These are phyloP conservation scores for Penicillium turbatum DNA, from an alignment of 495 filamentous ascomycete species.

Conservation along the genomic window DNA sequence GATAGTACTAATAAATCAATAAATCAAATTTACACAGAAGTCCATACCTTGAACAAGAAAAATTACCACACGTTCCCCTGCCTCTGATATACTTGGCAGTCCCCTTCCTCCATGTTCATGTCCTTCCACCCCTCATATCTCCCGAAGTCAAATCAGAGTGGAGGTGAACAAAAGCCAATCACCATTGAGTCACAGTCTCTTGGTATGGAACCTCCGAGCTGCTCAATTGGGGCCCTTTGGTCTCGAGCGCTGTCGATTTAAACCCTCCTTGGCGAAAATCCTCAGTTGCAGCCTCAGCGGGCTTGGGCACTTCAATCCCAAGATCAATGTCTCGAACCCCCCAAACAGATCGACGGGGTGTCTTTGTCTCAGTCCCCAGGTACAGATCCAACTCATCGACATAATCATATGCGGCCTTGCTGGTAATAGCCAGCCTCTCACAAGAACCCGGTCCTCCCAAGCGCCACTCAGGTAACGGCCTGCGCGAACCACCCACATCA, in stretches of 20 bases:
- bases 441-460: constrained; percentile 21
- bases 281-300: neutral
- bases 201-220: neutral
- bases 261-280: neutral
- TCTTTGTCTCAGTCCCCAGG: constrained; percentile 14
- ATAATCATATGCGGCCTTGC: constrained; percentile 18
- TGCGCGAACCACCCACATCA: constrained; percentile 5
- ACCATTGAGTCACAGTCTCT: neutral
- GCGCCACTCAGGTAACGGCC: constrained; percentile 17
- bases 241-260: neutral
- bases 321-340: neutral
- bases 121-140: no score
- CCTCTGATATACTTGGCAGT: no score
- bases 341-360: constrained; percentile 5
- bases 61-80: no score
- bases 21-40: no score
- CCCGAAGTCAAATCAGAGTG: no score
- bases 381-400: constrained; percentile 18
- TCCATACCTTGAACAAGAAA: no score
- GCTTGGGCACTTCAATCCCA: neutral
- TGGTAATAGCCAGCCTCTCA: constrained; percentile 18
- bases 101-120: no score
- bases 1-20: no score
- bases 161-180: neutral
- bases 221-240: neutral